A percentile compares a stretch with the other conserved stretches of the same genome.
Evolutionary conservation across 352 stramenopile genomes (phyloP).

Genomic region (Phytophthora cactorum): DNA sequence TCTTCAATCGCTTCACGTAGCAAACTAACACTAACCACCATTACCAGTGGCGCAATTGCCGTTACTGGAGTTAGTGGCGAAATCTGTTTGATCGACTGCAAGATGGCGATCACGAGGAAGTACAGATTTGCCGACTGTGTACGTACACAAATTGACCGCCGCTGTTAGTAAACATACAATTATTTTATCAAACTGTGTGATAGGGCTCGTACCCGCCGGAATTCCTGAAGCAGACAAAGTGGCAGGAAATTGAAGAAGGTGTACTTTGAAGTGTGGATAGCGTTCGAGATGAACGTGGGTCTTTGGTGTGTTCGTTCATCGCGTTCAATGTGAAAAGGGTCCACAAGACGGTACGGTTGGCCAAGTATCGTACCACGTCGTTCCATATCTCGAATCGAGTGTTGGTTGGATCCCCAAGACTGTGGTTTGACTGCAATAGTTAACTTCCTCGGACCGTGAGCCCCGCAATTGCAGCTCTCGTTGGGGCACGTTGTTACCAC

Average conservation of each 20-base stretch:
- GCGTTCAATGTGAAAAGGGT: constrained; percentile 66
- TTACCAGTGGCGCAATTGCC: constrained; percentile 80
- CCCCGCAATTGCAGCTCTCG: constrained; percentile 20
- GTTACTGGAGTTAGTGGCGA: constrained; percentile 76
- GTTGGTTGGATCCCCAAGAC: constrained; percentile 8
- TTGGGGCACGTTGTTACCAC: constrained; percentile 3
- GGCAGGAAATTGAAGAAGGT: constrained; percentile 74
- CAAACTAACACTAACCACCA: constrained; percentile 82
- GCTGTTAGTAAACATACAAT: constrained; percentile 22
- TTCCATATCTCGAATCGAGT: constrained; percentile 27
- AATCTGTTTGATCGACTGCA: constrained; percentile 91
- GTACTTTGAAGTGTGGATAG: constrained; percentile 93
- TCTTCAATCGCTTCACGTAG: constrained; percentile 85
- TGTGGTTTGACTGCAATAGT: constrained; percentile 37
- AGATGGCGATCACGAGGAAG: constrained; percentile 92
- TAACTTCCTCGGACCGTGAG: constrained; percentile 37
- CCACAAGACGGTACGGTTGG: constrained; percentile 57
- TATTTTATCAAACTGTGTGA: background rate
- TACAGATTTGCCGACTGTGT: constrained; percentile 93
- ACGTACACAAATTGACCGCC: constrained; percentile 23
- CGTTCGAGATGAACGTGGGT: constrained; percentile 74
- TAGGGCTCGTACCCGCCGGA: constrained; percentile 67
- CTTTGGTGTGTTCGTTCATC: constrained; percentile 61
- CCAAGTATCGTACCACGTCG: constrained; percentile 23
- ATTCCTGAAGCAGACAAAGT: constrained; percentile 77